Base-by-base conservation (phyloP, 345 rosid species). In the Dipteronia dyeriana region DNA sequence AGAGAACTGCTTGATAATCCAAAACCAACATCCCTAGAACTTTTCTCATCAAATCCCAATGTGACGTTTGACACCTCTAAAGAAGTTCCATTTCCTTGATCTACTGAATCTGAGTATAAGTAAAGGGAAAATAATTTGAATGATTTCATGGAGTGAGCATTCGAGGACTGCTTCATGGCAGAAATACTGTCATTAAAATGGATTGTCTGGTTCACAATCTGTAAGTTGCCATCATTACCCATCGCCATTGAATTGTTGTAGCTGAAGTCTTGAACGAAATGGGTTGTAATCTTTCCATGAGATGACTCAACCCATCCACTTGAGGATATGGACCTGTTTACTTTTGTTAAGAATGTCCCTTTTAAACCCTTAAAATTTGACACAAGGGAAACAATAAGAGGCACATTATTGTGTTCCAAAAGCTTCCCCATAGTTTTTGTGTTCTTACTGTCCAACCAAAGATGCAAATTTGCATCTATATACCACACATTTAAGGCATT, bases 401-500 rank as follows among this genome's bases (percentile, higher is more conserved):
- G 90, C 77, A 63, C 81, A 59, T 73, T 76, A 11, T 76, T 70
- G 3, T 82, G 76, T 78, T 79, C 85, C 84, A 87, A 73, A 66
- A 92, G 87, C 88, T 84, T 77, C 81, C 92, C 97, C 71, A 84
- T 76, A 2, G 90, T 94, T 49, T 59, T 84, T 4, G 75, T 59
- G 83, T 79, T 86, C 81, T 79, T 84, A n/a, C 68, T 31, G 51
- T 86, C 92, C 86, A 92, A 78, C 98, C 98, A 95, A 66, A 92
- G 92, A 79, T 95, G 97, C 91, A 95, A 83, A 84, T 95, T 95
- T 14, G 94, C 97, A 74, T 95, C 94, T 0, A 95, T 73, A 38
- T 82, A 90, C 97, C 98, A 95, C 72, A 92, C 97, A 74, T 95
- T 86, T 86, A 92, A 86, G 20, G 97, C 94, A 80, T 95, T 95